Evolutionary conservation across 2,329 filamentous ascomycete species (phyloP).

Genomic region (Aspergillus costaricaensis): DNA sequence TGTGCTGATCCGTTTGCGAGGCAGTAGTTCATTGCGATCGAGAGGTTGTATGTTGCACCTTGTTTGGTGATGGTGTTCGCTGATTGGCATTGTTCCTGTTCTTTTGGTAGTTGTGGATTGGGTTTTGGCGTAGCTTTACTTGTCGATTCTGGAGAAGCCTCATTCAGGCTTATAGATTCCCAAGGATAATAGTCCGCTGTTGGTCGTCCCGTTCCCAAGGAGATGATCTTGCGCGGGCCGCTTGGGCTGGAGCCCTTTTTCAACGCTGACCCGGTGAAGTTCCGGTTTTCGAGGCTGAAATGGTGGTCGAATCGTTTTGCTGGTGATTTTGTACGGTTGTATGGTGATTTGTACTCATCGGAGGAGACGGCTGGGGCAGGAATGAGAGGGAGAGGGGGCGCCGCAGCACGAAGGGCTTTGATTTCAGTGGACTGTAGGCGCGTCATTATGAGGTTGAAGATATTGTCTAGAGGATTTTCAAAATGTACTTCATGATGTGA

Average conservation of each 20-base stretch:
- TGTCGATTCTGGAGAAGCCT: too few relatives aligned
- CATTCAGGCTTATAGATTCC: not conserved
- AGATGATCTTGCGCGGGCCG: not conserved
- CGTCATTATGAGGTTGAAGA: not conserved
- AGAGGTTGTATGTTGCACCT: slow-evolving; percentile 60
- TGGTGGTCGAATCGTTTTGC: not conserved
- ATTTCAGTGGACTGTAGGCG: not conserved
- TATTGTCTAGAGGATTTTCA: too few relatives aligned
- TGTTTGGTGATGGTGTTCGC: not conserved
- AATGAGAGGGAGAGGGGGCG: not conserved
- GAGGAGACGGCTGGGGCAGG: not conserved
- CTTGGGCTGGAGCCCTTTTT: slow-evolving; percentile 37
- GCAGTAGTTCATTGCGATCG: slow-evolving; percentile 82
- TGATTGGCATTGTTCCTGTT: not conserved
- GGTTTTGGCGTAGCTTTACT: not conserved
- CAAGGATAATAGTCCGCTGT: slow-evolving; percentile 2
- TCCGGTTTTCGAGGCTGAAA: not conserved
- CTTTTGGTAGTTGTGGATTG: not conserved
- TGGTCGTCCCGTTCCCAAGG: not conserved
- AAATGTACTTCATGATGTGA: too few relatives aligned
- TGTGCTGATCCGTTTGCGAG: slow-evolving; percentile 78
- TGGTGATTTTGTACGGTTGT: not conserved
- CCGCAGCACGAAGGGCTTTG: not conserved
- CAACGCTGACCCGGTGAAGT: not conserved
- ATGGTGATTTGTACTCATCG: not conserved